Percentiles rank a stretch among this genome's conserved stretches.
Evolutionary conservation across 352 stramenopile species (phyloP).

Genomic region (Globisporangium carolinianum): DNA sequence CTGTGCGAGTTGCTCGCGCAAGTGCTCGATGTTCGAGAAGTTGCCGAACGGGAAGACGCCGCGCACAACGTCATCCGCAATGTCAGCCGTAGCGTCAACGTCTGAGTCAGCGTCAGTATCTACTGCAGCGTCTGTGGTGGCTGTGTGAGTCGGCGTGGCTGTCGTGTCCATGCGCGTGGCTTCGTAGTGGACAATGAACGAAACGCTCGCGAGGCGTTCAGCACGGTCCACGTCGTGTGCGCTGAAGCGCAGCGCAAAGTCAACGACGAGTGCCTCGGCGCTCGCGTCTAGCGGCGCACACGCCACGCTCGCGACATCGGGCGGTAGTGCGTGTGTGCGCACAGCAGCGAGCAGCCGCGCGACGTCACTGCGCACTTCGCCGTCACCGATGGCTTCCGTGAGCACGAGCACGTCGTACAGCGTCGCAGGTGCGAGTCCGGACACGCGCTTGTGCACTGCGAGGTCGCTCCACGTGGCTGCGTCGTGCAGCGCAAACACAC

Average conservation of each 20-base stretch:
- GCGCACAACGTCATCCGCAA: constrained; percentile 8
- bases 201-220: constrained; percentile 28
- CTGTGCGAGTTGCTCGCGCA: constrained; percentile 15
- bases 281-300: constrained; percentile 22
- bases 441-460: constrained; percentile 18
- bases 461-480: constrained; percentile 18
- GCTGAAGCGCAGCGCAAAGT: constrained; percentile 34
- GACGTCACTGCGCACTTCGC: constrained; percentile 42
- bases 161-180: constrained; percentile 13
- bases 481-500: constrained; percentile 25
- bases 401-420: constrained; percentile 55
- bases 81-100: not conserved
- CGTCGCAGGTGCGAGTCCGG: constrained; percentile 32
- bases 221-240: constrained; percentile 25
- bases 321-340: constrained; percentile 48
- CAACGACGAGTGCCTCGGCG: constrained; percentile 30
- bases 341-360: constrained; percentile 16
- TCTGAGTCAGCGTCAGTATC: not conserved
- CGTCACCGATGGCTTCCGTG: constrained; percentile 44
- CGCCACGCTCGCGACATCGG: constrained; percentile 23
- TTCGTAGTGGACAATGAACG: constrained; percentile 52
- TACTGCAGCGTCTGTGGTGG: too few relatives aligned
- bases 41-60: constrained; percentile 25
- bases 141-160: not conserved
- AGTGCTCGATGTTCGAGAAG: constrained; percentile 31